Evolutionary conservation across 176 grass and related monocot species (phyloP).

Genomic region (Aechmea fasciata): DNA sequence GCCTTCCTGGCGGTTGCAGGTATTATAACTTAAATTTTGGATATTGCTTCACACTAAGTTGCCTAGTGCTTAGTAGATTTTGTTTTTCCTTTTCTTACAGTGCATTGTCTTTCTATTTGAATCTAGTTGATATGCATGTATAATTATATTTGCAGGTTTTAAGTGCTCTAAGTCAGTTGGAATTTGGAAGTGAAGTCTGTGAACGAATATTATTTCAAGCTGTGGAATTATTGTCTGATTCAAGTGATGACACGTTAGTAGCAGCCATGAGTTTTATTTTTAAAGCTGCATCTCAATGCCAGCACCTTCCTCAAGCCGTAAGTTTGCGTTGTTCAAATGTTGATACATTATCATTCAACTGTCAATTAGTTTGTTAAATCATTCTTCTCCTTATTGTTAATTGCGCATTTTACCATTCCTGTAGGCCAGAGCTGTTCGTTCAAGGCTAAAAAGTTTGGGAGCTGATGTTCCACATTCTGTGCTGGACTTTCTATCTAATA

Average conservation of each 20-base stretch:
- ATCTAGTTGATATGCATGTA: background rate
- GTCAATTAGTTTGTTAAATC: constrained; percentile 1
- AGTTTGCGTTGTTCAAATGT: constrained; percentile 27
- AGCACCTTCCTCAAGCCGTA: constrained; percentile 73
- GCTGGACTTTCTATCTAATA: constrained; percentile 70
- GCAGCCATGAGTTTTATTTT: constrained; percentile 62
- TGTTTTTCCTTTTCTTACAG: constrained; percentile 5
- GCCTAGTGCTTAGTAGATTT: constrained; percentile 6
- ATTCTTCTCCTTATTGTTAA: background rate
- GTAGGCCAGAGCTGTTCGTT: constrained; percentile 58
- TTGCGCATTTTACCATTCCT: constrained; percentile 5
- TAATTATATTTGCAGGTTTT: constrained; percentile 55
- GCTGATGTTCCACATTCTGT: constrained; percentile 67
- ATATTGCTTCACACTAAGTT: background rate
- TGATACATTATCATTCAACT: constrained; percentile 3
- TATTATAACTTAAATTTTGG: constrained; percentile 27
- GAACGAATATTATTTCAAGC: constrained; percentile 55
- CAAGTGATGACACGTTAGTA: constrained; percentile 56
- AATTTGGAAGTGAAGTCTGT: constrained; percentile 53
- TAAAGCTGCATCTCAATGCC: constrained; percentile 61
- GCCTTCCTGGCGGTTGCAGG: constrained; percentile 53
- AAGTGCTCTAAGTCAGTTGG: constrained; percentile 55
- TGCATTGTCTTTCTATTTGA: background rate
- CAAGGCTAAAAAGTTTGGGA: constrained; percentile 60
- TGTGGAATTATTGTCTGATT: constrained; percentile 56